phyloP scores from a whole-genome alignment of 345 rosid genomes.

The Rhodomyrtus tomentosa region DNA sequence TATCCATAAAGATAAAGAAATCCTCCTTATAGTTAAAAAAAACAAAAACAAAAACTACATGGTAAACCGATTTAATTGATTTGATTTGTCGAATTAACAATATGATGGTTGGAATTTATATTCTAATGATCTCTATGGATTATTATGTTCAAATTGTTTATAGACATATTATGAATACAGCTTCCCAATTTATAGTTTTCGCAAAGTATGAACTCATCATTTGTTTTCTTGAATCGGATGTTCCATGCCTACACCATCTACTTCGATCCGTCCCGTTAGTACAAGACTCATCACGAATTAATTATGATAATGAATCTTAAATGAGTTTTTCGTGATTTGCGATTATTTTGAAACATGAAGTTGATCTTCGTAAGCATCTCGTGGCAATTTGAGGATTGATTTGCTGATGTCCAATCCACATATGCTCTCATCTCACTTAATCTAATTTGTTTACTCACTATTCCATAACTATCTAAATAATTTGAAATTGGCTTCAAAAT shows the following conservation, averaged over 20 bases:
- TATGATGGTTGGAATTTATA: not conserved
- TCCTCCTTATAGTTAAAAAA: too few relatives aligned
- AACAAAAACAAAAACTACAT: not conserved
- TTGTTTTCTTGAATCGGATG: not conserved
- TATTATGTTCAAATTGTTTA: not conserved
- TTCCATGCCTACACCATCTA: not conserved
- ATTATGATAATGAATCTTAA: not conserved
- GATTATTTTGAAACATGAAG: not conserved
- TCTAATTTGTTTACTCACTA: not conserved
- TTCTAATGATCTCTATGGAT: not conserved
- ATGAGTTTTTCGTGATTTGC: not conserved
- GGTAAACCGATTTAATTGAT: not conserved
- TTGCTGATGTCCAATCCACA: not conserved
- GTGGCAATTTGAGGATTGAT: not conserved
- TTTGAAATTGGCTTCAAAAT: not conserved
- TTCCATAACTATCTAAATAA: not conserved
- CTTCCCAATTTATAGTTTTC: not conserved
- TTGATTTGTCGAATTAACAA: not conserved
- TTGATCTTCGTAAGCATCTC: not conserved
- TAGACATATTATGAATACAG: not conserved
- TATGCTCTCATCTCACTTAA: not conserved
- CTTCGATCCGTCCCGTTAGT: not conserved
- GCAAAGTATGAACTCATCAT: not conserved
- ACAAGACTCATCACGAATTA: not conserved
- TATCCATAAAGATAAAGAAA: too few relatives aligned